Base-by-base conservation (phyloP, 2,329 filamentous ascomycete species). In the Beauveria bassiana region DNA sequence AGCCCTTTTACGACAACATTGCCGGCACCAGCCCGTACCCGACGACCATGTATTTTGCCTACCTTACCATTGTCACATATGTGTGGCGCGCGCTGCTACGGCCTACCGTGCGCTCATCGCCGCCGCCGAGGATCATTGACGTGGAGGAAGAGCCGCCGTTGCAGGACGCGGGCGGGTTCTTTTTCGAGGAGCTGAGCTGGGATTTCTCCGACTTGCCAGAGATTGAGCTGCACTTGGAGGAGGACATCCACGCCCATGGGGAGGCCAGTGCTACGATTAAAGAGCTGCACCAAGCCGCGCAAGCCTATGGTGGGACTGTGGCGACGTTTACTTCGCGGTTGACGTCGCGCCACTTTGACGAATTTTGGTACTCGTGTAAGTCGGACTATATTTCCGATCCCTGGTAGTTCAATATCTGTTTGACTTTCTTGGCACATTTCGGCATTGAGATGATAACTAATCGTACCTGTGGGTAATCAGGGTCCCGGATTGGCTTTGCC, bases 291-390 rank as follows among this genome's bases (percentile, higher is more conserved):
- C 61, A 64, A 45, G 63, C 63, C 26, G 61, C 63, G 55, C 63
- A 63, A 40, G 62, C 43, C 5, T 64, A 59, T 31, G 63, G 57
- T 7, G 61, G 61, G 5, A 62, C 61, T 12, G 50, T 62, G 55
- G 45, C 51, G 42, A 54, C 55, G 31, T 62, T 64, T 63, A 61
- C 61, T 14, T 26, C 61, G 53, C 49, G 61, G 34, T n/a, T 64
- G 50, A 56, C 61, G 22, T 63, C 59, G 26, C 62, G 62, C 16
- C 56, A 65, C 34, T 65, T 63, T 55, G 61, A 52, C 7, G 63
- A 65, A 38, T 65, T 63, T 45, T 63, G 62, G 63, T 62, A 63
- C 40, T 62, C 63, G 9, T 65, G 63, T 62, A 52, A 52, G 63
- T 63, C 12, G 8, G 9, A 9, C 40, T 22, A 5, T n/a, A 12